A percentile compares a stretch with the other conserved stretches of the same genome.
phyloP scores from a whole-genome alignment of 192 early-diverging fungal genomes.

The Podila horticola region DNA sequence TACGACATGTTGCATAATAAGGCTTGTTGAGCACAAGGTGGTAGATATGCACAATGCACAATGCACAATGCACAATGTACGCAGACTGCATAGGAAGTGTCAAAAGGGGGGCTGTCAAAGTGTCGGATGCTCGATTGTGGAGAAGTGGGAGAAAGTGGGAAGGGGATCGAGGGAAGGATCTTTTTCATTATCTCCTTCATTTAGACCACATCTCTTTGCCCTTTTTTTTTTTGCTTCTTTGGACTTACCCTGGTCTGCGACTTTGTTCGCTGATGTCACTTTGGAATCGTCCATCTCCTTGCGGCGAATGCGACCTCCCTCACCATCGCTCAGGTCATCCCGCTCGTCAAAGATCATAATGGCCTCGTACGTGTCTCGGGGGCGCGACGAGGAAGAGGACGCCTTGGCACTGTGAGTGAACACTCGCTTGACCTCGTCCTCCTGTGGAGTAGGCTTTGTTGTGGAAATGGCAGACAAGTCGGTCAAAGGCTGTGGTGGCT shows the following conservation, averaged over 20 bases:
- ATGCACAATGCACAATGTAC: too few relatives aligned
- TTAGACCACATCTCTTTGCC: too few relatives aligned
- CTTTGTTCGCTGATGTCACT: slow-evolving; percentile 12
- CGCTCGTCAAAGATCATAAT: slow-evolving; percentile 40
- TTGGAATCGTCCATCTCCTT: not conserved
- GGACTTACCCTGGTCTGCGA: not conserved
- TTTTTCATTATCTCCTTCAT: too few relatives aligned
- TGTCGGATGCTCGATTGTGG: too few relatives aligned
- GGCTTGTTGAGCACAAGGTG: too few relatives aligned
- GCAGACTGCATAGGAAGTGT: too few relatives aligned
- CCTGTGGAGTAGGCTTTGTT: not conserved
- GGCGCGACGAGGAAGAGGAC: not conserved
- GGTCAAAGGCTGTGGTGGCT: not conserved
- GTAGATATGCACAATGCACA: too few relatives aligned
- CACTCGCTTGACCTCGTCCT: not conserved
- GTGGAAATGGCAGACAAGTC: not conserved
- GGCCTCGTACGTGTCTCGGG: slow-evolving; percentile 22
- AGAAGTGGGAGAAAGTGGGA: too few relatives aligned
- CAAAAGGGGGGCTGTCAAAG: too few relatives aligned
- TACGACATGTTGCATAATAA: too few relatives aligned
- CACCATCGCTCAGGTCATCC: slow-evolving; percentile 36
- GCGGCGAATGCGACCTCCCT: slow-evolving; percentile 8
- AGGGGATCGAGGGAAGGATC: too few relatives aligned
- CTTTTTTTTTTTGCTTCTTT: too few relatives aligned
- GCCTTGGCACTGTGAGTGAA: not conserved